Percentiles rank a stretch among this genome's conserved stretches.
Conservation (phyloP, 192 early-diverging fungal genomes). For the Mortierella hygrophila region DNA sequence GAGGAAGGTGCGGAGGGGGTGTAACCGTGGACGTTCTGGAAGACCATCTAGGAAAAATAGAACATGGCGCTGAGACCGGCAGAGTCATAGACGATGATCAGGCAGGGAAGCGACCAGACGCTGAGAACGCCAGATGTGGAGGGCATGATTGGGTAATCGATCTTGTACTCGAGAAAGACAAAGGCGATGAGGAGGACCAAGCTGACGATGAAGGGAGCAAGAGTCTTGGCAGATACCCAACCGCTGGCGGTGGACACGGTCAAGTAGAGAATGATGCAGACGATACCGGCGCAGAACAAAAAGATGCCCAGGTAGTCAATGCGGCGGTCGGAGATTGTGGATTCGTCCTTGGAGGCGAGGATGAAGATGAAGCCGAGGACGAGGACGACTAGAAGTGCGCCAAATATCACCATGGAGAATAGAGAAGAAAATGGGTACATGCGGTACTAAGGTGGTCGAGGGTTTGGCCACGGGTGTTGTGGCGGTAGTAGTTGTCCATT, state of each 20-base stretch:
- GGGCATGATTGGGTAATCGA: slow-evolving; percentile 48
- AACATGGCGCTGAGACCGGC: slow-evolving; percentile 25
- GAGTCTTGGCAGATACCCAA: slow-evolving; percentile 23
- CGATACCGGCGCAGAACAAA: slow-evolving; percentile 37
- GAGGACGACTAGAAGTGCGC: slow-evolving; percentile 23
- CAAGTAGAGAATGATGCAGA: slow-evolving; percentile 42
- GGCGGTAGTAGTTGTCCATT: not conserved
- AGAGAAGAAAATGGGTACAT: slow-evolving; percentile 1
- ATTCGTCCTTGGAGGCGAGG: slow-evolving; percentile 15
- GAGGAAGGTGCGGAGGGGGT: slow-evolving; percentile 25
- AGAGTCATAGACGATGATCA: slow-evolving; percentile 5
- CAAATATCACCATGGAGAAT: slow-evolving; percentile 3
- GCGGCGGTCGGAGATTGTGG: slow-evolving; percentile 26
- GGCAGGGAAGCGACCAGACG: slow-evolving; percentile 30
- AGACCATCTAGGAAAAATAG: slow-evolving; percentile 22
- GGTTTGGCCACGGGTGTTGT: not conserved
- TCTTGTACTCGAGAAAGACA: slow-evolving; percentile 26
- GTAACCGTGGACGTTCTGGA: slow-evolving; percentile 43
- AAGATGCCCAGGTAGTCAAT: slow-evolving; percentile 44
- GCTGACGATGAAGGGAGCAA: slow-evolving; percentile 28
- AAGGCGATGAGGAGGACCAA: slow-evolving; percentile 21
- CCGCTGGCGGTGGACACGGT: slow-evolving; percentile 38
- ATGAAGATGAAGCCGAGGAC: slow-evolving; percentile 45
- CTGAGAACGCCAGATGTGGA: slow-evolving; percentile 42
- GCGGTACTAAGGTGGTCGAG: slow-evolving; percentile 14